Conservation (phyloP, 2,329 filamentous ascomycete species). For the Fusarium sp. region DNA sequence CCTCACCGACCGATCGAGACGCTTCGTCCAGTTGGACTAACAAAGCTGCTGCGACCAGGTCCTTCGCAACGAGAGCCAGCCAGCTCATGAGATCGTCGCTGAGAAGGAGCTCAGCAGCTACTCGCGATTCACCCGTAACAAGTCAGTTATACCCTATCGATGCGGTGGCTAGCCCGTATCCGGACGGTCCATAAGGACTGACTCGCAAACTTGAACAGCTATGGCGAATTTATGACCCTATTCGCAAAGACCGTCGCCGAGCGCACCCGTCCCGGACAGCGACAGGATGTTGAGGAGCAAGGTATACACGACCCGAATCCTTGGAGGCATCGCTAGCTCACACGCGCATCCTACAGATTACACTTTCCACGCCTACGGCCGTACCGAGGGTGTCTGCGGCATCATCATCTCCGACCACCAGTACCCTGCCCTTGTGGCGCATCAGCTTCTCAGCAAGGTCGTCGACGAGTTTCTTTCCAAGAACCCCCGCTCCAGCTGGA, state of each 20-base stretch:
- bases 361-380: constrained; percentile 83
- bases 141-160: constrained; percentile 60
- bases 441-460: constrained; percentile 87
- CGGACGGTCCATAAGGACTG: constrained; percentile 7
- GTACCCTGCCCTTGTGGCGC: constrained; percentile 83
- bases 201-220: constrained; percentile 48
- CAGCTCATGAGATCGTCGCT: constrained; percentile 79
- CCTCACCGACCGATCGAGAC: constrained; percentile 46
- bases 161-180: constrained; percentile 1
- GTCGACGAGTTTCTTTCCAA: constrained; percentile 87
- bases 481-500: constrained; percentile 78
- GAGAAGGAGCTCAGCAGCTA: constrained; percentile 84
- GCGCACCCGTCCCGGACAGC: constrained; percentile 82
- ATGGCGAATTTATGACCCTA: constrained; percentile 81
- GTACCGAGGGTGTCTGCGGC: constrained; percentile 79
- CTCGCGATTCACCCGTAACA: constrained; percentile 82
- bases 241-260: constrained; percentile 91
- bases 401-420: constrained; percentile 83
- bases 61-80: constrained; percentile 82
- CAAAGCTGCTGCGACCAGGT: constrained; percentile 66
- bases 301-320: constrained; percentile 57
- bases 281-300: constrained; percentile 88
- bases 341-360: constrained; percentile 62
- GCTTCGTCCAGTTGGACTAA: constrained; percentile 41
- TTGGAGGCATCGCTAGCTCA: constrained; percentile 30